A percentile compares a stretch with the other conserved stretches of the same genome.
Conservation (phyloP, 2,329 filamentous ascomycete species). For the Blumeria graminis region DNA sequence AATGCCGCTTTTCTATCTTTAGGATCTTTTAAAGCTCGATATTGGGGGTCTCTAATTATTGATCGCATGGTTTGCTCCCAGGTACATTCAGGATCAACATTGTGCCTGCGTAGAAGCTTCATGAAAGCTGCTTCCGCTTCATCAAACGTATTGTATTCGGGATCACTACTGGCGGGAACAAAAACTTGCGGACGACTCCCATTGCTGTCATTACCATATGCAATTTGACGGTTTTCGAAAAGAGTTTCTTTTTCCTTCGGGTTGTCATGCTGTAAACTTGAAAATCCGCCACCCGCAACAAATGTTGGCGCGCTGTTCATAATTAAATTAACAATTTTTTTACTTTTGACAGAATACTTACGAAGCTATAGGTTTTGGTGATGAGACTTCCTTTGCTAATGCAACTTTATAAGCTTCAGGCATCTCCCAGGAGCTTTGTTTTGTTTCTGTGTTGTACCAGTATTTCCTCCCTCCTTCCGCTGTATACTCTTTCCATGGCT, state of each 20-base stretch:
- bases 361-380: slow-evolving; percentile 21
- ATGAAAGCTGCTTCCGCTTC: slow-evolving; percentile 85
- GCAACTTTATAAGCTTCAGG: slow-evolving; percentile 61
- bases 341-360: slow-evolving; percentile 15
- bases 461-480: slow-evolving; percentile 74
- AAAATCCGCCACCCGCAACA: slow-evolving; percentile 19
- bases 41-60: slow-evolving; percentile 76
- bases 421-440: slow-evolving; percentile 87
- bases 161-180: slow-evolving; percentile 41
- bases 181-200: slow-evolving; percentile 28
- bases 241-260: slow-evolving; percentile 18
- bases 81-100: slow-evolving; percentile 73
- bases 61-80: slow-evolving; percentile 78
- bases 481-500: slow-evolving; percentile 85
- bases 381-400: slow-evolving; percentile 29
- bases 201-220: slow-evolving; percentile 28
- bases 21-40: slow-evolving; percentile 77
- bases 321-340: neutral
- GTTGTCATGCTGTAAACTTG: slow-evolving; percentile 13
- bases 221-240: slow-evolving; percentile 32
- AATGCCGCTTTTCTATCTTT: slow-evolving; percentile 77
- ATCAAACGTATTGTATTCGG: slow-evolving; percentile 55
- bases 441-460: slow-evolving; percentile 83
- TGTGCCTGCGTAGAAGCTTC: slow-evolving; percentile 65
- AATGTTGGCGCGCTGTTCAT: slow-evolving; percentile 17